Base-by-base conservation (phyloP, 177 flowering plant genomes). In the Telopea speciosissima region DNA sequence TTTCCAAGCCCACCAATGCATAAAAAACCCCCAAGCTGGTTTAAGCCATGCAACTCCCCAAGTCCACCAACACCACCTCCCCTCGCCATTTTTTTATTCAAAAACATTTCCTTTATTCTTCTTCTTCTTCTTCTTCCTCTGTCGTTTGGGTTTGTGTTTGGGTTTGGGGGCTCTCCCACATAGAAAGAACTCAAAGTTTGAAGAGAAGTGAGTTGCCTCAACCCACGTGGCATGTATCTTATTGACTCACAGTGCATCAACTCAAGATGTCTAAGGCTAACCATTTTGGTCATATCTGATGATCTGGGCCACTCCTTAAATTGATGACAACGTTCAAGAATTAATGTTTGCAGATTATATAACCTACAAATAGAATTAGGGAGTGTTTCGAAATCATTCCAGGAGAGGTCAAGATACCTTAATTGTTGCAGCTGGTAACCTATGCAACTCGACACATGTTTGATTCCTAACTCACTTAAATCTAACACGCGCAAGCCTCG, bases 401-500 rank as follows among this genome's bases (percentile, higher is more conserved):
- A n/a, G n/a, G n/a, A n/a, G n/a, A n/a, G n/a, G n/a, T n/a, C n/a
- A n/a, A n/a, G n/a, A n/a, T n/a, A n/a, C n/a, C n/a, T n/a, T n/a
- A n/a, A n/a, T n/a, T n/a, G n/a, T n/a, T n/a, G n/a, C n/a, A n/a
- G n/a, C n/a, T 67, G 42, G 8, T 5, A 10, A 2, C 45, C 11
- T 24, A 72, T 61, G 5, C 62, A 66, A 4, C 40, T 65, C 2
- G 24, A 59, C 25, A 72, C 54, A 24, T 45, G 23, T 24, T 22
- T 22, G 11, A 66, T 24, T 22, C 61, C 60, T 17, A 44, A 23
- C 0, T 44, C 61, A 25, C 65, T 66, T 17, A 72, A 67, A 24
- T 67, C 56, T 19, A 66, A 65, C 12, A 62, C 58, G 21, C 70
- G 58, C 54, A 72, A 56, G 33, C 26, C 60, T 24, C 42, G 54